phyloP scores from a whole-genome alignment of 2,329 filamentous ascomycete species.

The Trichoderma oligosporum region DNA sequence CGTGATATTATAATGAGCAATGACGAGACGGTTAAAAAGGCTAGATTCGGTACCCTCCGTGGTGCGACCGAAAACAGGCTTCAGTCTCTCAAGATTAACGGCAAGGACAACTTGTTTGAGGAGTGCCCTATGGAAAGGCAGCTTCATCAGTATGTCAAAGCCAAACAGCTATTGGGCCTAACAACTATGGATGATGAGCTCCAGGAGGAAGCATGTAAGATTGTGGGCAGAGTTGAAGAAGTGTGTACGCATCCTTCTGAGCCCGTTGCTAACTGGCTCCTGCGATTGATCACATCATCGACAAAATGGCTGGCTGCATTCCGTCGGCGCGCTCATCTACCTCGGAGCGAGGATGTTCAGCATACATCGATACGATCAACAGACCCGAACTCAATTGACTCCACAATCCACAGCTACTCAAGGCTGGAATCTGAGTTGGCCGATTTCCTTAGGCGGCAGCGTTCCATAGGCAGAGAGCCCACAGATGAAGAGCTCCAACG shows the following conservation, averaged over 20 bases:
- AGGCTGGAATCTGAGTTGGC: slow-evolving; percentile 54
- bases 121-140: slow-evolving; percentile 53
- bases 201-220: slow-evolving; percentile 55
- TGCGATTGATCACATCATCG: slow-evolving; percentile 49
- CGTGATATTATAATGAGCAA: slow-evolving; percentile 55
- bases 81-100: slow-evolving; percentile 51
- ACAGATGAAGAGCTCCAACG: slow-evolving; percentile 53
- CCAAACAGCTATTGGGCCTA: slow-evolving; percentile 51
- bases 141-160: slow-evolving; percentile 51
- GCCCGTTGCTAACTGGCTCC: slow-evolving; percentile 52
- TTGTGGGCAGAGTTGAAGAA: slow-evolving; percentile 55
- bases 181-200: slow-evolving; percentile 58
- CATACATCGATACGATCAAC: slow-evolving; percentile 47
- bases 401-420: slow-evolving; percentile 56
- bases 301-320: slow-evolving; percentile 55
- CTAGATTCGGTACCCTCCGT: slow-evolving; percentile 47
- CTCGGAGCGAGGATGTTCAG: slow-evolving; percentile 53
- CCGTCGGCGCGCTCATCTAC: slow-evolving; percentile 53
- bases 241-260: slow-evolving; percentile 48
- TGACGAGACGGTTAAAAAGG: slow-evolving; percentile 40
- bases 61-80: slow-evolving; percentile 45
- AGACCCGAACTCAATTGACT: slow-evolving; percentile 54
- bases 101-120: slow-evolving; percentile 56
- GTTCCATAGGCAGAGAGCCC: slow-evolving; percentile 44
- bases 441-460: slow-evolving; percentile 47